phyloP scores from a whole-genome alignment of 805 yeast species.

The Ogataea saltuana region DNA sequence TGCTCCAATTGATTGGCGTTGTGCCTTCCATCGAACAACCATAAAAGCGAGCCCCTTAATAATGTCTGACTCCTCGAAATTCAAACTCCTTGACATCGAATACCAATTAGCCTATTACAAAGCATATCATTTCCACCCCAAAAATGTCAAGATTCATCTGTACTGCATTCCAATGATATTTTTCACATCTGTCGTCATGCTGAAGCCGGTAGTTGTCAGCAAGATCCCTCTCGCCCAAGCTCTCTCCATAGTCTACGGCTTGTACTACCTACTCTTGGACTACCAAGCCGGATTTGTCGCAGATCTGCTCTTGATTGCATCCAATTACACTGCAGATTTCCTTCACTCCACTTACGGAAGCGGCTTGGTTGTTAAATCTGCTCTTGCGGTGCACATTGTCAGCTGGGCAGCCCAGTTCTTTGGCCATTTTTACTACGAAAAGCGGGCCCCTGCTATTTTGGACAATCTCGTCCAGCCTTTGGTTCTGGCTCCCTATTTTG shows the following conservation, averaged over 20 bases:
- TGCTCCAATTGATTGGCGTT: not conserved
- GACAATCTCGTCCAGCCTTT: conserved; percentile 84
- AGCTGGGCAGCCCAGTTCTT: conserved; percentile 85
- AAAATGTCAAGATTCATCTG: conserved; percentile 75
- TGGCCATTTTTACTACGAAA: conserved; percentile 84
- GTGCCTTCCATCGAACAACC: not conserved
- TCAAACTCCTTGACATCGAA: conserved; percentile 38
- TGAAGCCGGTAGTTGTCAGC: too few relatives aligned
- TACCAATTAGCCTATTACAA: conserved; percentile 63
- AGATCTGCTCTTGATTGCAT: conserved; percentile 36
- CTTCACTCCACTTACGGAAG: conserved; percentile 17
- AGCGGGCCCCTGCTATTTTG: conserved; percentile 80
- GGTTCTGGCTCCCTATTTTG: conserved; percentile 90
- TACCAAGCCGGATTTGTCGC: conserved; percentile 47
- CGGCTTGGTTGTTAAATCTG: conserved; percentile 30
- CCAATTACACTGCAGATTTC: conserved; percentile 19
- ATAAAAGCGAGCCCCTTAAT: not conserved
- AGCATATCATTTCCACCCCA: conserved; percentile 35
- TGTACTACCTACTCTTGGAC: conserved; percentile 63
- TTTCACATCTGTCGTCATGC: conserved; percentile 49
- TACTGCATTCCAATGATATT: conserved; percentile 79
- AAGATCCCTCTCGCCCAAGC: too few relatives aligned
- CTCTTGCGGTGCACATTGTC: conserved; percentile 46
- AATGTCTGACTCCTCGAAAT: not conserved
- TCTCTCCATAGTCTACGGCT: conserved; percentile 52